phyloP scores from a whole-genome alignment of 148 eudicot species.

The Rhododendron griersonianum region DNA sequence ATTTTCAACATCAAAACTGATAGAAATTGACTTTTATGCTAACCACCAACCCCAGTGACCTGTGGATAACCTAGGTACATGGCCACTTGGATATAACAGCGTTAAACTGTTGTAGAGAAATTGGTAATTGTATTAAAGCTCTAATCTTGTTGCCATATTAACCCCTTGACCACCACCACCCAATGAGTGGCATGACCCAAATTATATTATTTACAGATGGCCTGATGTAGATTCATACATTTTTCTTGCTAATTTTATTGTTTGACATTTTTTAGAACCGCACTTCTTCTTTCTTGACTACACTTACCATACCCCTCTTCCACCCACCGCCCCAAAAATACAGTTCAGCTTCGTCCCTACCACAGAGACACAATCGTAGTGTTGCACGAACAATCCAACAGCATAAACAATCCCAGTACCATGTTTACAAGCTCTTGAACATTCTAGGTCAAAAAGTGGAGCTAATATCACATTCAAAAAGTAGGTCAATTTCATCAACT shows the following conservation, averaged over 20 bases:
- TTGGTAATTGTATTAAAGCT: too few relatives aligned
- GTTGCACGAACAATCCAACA: neutral
- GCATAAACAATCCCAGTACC: neutral
- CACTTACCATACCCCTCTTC: too few relatives aligned
- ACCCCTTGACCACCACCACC: neutral
- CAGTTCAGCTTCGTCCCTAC: too few relatives aligned
- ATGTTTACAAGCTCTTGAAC: neutral
- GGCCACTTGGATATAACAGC: neutral
- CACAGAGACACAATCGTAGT: too few relatives aligned
- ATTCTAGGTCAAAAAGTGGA: neutral
- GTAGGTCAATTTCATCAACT: neutral
- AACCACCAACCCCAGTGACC: neutral
- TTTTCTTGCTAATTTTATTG: too few relatives aligned
- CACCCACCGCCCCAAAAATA: too few relatives aligned
- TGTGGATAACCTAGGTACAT: neutral
- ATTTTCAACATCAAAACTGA: neutral
- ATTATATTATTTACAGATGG: too few relatives aligned
- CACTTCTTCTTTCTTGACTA: too few relatives aligned
- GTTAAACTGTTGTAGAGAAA: neutral
- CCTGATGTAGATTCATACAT: too few relatives aligned
- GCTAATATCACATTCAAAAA: neutral
- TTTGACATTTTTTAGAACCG: too few relatives aligned
- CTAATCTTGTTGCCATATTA: neutral
- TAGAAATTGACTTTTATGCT: neutral
- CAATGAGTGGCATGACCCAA: neutral